Conservation (phyloP, 2,329 filamentous ascomycete genomes). For the Nemania diffusa region DNA sequence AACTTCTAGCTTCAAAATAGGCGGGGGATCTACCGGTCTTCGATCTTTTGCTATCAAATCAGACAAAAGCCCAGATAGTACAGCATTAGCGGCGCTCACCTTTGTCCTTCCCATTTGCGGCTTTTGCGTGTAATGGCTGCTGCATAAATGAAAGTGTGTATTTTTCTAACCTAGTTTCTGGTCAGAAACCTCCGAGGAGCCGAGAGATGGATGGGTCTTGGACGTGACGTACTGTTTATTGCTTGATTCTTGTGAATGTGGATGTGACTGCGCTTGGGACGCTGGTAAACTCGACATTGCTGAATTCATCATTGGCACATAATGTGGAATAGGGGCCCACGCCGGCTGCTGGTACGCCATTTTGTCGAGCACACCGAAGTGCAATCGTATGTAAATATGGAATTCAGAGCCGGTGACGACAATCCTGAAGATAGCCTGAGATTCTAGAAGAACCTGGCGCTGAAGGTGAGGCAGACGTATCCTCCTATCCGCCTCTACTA, state of each 20-base stretch:
- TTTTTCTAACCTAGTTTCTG: conserved; percentile 39
- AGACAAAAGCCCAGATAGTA: conserved; percentile 14
- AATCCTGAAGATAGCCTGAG: not conserved
- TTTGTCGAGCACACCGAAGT: conserved; percentile 5
- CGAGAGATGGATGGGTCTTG: not conserved
- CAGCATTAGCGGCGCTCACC: conserved; percentile 35
- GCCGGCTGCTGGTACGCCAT: conserved; percentile 47
- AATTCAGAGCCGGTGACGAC: not conserved
- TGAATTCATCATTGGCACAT: conserved; percentile 45
- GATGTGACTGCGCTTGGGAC: conserved; percentile 41
- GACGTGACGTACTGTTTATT: conserved; percentile 42
- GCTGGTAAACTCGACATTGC: conserved; percentile 41
- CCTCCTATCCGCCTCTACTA: not conserved
- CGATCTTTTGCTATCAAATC: conserved; percentile 64
- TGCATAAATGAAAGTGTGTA: conserved; percentile 47
- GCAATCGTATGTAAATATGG: not conserved
- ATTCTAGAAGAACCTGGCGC: not conserved
- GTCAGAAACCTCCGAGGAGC: conserved; percentile 13
- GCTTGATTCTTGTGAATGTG: conserved; percentile 38
- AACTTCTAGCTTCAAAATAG: conserved; percentile 77
- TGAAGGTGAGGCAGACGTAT: not conserved
- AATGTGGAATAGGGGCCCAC: conserved; percentile 43
- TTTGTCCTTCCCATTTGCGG: conserved; percentile 49
- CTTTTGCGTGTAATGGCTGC: conserved; percentile 47
- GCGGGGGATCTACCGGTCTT: conserved; percentile 89